Percentiles rank a stretch among this genome's conserved stretches.
Evolutionary conservation across 495 filamentous ascomycete species (phyloP).

Genomic region (Xylaria bambusicola): DNA sequence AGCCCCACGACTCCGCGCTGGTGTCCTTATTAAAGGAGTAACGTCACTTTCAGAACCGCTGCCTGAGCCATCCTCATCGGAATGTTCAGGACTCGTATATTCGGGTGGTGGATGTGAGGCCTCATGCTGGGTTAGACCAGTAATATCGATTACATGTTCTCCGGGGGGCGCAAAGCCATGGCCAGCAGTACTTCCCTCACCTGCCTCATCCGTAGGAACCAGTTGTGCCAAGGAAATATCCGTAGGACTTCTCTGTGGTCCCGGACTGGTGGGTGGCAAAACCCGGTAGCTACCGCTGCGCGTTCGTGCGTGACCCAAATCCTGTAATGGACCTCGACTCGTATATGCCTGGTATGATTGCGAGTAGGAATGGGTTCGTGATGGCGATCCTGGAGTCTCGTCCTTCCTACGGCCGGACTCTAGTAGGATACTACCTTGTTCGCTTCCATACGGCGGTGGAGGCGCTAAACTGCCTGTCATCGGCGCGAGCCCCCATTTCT

Average conservation of each 20-base stretch:
- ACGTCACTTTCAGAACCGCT: slow-evolving; percentile 51
- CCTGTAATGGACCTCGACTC: slow-evolving; percentile 32
- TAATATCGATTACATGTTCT: slow-evolving; percentile 39
- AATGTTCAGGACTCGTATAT: slow-evolving; percentile 69
- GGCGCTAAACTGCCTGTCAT: slow-evolving; percentile 94
- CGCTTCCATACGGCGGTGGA: slow-evolving; percentile 93
- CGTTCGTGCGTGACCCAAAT: slow-evolving; percentile 53
- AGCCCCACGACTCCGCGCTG: slow-evolving; percentile 40
- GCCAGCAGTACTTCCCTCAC: slow-evolving; percentile 68
- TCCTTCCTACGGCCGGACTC: slow-evolving; percentile 70
- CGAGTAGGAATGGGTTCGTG: slow-evolving; percentile 53
- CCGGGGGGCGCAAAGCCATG: slow-evolving; percentile 35
- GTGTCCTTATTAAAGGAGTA: slow-evolving; percentile 40
- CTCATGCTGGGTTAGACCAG: slow-evolving; percentile 40
- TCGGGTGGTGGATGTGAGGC: slow-evolving; percentile 62
- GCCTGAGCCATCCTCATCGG: slow-evolving; percentile 52
- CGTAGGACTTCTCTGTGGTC: slow-evolving; percentile 87
- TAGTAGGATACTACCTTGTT: slow-evolving; percentile 92
- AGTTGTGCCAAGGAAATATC: slow-evolving; percentile 88
- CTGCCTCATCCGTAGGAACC: slow-evolving; percentile 71
- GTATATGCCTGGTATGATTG: slow-evolving; percentile 42
- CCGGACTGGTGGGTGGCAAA: slow-evolving; percentile 77
- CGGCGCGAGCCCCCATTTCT: slow-evolving; percentile 97
- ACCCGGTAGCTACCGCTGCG: slow-evolving; percentile 64
- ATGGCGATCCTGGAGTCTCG: slow-evolving; percentile 62